Base-by-base conservation (phyloP, 179 eudicot species). In the Vitellaria paradoxa region DNA sequence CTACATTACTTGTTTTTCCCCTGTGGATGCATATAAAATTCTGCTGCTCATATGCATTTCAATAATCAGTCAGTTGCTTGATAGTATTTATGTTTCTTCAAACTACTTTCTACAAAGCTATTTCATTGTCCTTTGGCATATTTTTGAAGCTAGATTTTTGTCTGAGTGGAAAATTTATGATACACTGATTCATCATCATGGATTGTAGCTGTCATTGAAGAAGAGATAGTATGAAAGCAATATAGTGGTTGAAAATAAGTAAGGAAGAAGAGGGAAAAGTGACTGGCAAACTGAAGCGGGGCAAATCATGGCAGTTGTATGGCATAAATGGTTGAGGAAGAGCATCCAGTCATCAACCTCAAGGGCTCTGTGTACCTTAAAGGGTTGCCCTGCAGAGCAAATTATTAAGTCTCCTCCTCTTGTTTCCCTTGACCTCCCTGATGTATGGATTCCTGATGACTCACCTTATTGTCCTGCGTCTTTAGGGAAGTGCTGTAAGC, bases 341-440 rank as follows among this genome's bases (percentile, higher is more conserved):
- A 70, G 67, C 55, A 23, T 79, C 50, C 30, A 13, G 14, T 72
- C 62, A 20, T 78, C 72, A 23, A 61, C 70, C 40, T 63, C 68
- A 61, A 81, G 88, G 82, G 75, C 84, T 73, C 52, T 85, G 49
- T 79, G 81, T 76, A 87, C 80, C 65, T 76, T 64, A 37, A 66
- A 71, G 18, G 46, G 75, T 65, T 74, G 72, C 50, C 73, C 21
- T 55, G 56, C 73, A 63, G 63, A 72, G 37, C 74, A 18, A 12
- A 86, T 88, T n/a, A 52, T 90, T 17, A 82, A 71, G 81, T 89
- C 92, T 52, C 95, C 92, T 7, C 64, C 92, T 80, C 92, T 91
- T 78, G 73, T 86, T 45, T 87, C 92, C 45, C 83, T 85, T 23
- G 95, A 91, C 74, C 53, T 85, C 47, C 88, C 80, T 26, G 95